A percentile compares a stretch with the other conserved stretches of the same genome.
Conservation (phyloP, 78 protist genomes). For the Emiliania huxleyi region DNA sequence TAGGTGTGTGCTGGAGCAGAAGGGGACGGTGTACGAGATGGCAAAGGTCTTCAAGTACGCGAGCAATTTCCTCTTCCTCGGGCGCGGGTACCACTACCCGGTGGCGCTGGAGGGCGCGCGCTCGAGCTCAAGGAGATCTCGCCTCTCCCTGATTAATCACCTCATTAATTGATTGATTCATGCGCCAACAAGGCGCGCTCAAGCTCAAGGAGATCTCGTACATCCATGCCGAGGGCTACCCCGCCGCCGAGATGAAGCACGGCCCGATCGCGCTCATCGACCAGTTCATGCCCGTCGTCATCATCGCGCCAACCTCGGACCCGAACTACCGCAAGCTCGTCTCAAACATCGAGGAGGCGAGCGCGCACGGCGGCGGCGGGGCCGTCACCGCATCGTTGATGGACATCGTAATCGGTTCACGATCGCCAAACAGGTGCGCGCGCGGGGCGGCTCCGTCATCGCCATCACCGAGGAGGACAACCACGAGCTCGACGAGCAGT, state of each 20-base stretch:
- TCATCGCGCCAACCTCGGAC: constrained; percentile 14
- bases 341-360: constrained; percentile 24
- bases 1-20: too few relatives aligned
- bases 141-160: constrained; percentile 65
- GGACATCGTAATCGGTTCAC: too few relatives aligned
- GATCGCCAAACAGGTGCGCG: constrained; percentile 22
- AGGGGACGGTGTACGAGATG: constrained; percentile 41
- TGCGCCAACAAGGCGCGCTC: too few relatives aligned
- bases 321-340: constrained; percentile 39
- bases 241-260: constrained; percentile 96
- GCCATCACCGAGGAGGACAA: constrained; percentile 44
- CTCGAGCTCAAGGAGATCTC: constrained; percentile 74
- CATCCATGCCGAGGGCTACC: constrained; percentile 85
- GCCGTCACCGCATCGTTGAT: too few relatives aligned
- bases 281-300: constrained; percentile 33
- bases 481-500: constrained; percentile 16
- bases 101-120: constrained; percentile 94
- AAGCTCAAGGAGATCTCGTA: constrained; percentile 68
- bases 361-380: too few relatives aligned
- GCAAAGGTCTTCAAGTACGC: constrained; percentile 58
- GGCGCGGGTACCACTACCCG: constrained; percentile 87
- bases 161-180: too few relatives aligned
- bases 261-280: constrained; percentile 94
- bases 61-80: constrained; percentile 77
- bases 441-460: constrained; percentile 33